Base-by-base conservation (phyloP, 306 rosid genomes). In the Cucumis hystrix region DNA sequence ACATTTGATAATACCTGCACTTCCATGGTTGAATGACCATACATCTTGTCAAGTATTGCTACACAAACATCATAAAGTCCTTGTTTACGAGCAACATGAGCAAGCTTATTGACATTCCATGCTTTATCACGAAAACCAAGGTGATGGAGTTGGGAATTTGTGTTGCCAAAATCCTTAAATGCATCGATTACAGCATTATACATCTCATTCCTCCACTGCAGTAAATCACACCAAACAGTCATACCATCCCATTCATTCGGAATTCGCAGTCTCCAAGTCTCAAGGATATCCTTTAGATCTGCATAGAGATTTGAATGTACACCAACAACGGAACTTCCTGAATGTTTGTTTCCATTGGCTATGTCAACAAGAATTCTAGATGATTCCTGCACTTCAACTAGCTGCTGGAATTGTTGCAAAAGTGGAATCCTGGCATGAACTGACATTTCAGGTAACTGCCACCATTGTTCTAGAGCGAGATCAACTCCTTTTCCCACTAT, bases 81-180 rank as follows among this genome's bases (percentile, higher is more conserved):
- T 83, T 96, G 99, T 83, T 88, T 92, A 70, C 97, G 92, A 81
- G 97, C 93, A 82, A 96, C 88, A 80, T 85, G 97, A 80, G 99
- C 99, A 77, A 96, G 99, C 85, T 91, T 91, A 84, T 96, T 96
- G 76, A 96, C 99, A 76, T 89, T 96, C 99, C 99, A 96, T 43
- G 99, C 99, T 88, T 92, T 96, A 87, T 96, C 99, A 82, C 98
- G 99, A 87, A 83, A 92, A 78, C 99, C 99, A 85, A 96, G 99
- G 85, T 91, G 98, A 89, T 96, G 99, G 82, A 95, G 97, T 59
- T 90, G 87, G 37, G 92, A 78, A 85, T 96, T 92, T 66, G 98
- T 87, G 77, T 84, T 17, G 39, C 81, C 76, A 62, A 89, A 88
- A 89, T 96, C 99, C 84, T 96, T 96, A 88, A 96, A 96, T 69